Evolutionary conservation across 257 asterid species (phyloP).

Genomic region (Gentiana straminea): DNA sequence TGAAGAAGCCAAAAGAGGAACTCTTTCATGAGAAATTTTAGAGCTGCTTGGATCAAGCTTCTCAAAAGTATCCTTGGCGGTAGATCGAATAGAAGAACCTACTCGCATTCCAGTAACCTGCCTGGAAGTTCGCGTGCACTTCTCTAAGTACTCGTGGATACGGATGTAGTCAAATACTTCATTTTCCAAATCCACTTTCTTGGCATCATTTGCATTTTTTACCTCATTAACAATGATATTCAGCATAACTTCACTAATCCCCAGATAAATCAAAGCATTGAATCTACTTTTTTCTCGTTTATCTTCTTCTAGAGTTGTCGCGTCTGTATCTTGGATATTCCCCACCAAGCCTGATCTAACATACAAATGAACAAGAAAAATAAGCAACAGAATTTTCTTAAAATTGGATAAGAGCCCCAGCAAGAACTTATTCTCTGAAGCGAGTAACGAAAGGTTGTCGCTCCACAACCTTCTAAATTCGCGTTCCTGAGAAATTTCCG

Average conservation of each 20-base stretch:
- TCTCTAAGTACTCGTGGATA: slow-evolving; percentile 42
- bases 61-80: slow-evolving; percentile 33
- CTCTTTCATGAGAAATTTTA: slow-evolving; percentile 40
- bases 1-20: slow-evolving; percentile 66
- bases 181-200: slow-evolving; percentile 46
- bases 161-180: slow-evolving; percentile 54
- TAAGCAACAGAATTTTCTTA: not conserved
- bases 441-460: not conserved
- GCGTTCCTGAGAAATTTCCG: slow-evolving; percentile 52
- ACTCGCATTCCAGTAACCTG: slow-evolving; percentile 32
- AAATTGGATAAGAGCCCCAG: slow-evolving; percentile 2
- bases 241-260: slow-evolving; percentile 61
- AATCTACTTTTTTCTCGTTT: slow-evolving; percentile 41
- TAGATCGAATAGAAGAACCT: slow-evolving; percentile 23
- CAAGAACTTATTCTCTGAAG: not conserved
- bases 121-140: slow-evolving; percentile 23
- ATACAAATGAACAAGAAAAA: slow-evolving; percentile 19
- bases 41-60: slow-evolving; percentile 27
- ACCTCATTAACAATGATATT: slow-evolving; percentile 51
- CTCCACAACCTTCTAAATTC: slow-evolving; percentile 50
- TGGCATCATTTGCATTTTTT: slow-evolving; percentile 35
- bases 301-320: slow-evolving; percentile 34
- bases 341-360: slow-evolving; percentile 54
- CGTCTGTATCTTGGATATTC: slow-evolving; percentile 31
- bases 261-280: slow-evolving; percentile 40